These are phyloP conservation scores for Plasmodiophora brassicae DNA, from an alignment of 208 protist genomes.

Conservation along the genomic window DNA sequence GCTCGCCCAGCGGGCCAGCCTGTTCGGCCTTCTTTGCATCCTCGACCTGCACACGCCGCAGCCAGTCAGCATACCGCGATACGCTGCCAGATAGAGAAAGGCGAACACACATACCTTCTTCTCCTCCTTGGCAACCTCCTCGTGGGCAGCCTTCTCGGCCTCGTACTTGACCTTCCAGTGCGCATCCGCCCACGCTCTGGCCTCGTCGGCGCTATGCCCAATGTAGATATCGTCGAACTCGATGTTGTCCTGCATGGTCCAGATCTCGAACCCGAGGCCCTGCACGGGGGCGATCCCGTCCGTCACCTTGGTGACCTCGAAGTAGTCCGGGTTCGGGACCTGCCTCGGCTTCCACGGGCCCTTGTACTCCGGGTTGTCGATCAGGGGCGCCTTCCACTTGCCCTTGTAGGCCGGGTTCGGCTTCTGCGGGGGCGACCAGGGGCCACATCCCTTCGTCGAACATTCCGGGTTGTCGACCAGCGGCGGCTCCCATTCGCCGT, in stretches of 20 bases:
- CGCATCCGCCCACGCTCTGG: not conserved
- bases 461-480: conserved; percentile 52
- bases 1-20: not conserved
- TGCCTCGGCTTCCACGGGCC: conserved; percentile 50
- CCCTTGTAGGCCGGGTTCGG: conserved; percentile 56
- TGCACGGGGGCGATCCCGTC: conserved; percentile 11
- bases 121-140: no score
- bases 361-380: conserved; percentile 57
- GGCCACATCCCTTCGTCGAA: conserved; percentile 34
- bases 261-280: conserved; percentile 49
- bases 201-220: not conserved
- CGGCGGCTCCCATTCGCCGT: conserved; percentile 52
- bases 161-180: not conserved
- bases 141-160: not conserved
- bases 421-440: conserved; percentile 47
- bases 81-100: no score
- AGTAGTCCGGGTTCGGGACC: conserved; percentile 53
- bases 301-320: not conserved
- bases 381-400: conserved; percentile 40
- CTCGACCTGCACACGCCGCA: no score
- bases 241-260: conserved; percentile 42
- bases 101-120: no score
- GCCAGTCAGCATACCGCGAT: no score
- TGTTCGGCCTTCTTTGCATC: not conserved
- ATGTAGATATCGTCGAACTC: conserved; percentile 49